A percentile compares a stretch with the other conserved stretches of the same genome.
Conservation (phyloP, 2,329 filamentous ascomycete species). For the Ceratocystis diversiconidia region DNA sequence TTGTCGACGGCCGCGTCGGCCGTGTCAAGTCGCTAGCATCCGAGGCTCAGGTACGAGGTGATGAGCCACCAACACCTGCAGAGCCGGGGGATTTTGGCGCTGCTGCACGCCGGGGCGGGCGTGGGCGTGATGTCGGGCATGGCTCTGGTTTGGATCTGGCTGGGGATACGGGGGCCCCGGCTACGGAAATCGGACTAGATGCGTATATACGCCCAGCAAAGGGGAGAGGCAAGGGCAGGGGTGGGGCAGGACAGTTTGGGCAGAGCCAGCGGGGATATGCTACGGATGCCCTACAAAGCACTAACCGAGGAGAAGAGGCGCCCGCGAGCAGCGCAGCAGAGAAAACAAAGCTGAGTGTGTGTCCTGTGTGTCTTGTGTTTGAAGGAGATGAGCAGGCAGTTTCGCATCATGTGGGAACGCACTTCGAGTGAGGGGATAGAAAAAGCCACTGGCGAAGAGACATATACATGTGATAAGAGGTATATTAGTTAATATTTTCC, state of each 20-base stretch:
- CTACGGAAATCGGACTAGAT: constrained; percentile 34
- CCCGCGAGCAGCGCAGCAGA: neutral
- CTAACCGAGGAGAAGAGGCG: neutral
- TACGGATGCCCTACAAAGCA: neutral
- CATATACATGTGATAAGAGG: neutral
- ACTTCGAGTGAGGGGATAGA: constrained; percentile 29
- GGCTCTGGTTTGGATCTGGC: constrained; percentile 25
- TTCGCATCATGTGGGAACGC: constrained; percentile 48
- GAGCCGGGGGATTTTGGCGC: constrained; percentile 14
- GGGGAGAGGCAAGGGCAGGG: neutral
- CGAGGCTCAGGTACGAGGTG: constrained; percentile 16
- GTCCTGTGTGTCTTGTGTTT: constrained; percentile 53
- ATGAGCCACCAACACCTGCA: constrained; percentile 17
- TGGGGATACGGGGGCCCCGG: constrained; percentile 21
- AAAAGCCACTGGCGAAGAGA: neutral
- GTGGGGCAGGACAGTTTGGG: neutral
- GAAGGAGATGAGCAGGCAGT: constrained; percentile 56
- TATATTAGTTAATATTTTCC: neutral
- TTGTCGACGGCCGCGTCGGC: constrained; percentile 57
- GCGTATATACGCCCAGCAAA: constrained; percentile 33
- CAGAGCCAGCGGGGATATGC: neutral
- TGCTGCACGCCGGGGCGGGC: constrained; percentile 23
- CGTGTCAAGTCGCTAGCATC: constrained; percentile 51
- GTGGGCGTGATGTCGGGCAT: constrained; percentile 25
- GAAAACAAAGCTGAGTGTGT: constrained; percentile 26